Evolutionary conservation across 352 stramenopile species (phyloP).

Genomic region (Phytophthora pseudosyringae): DNA sequence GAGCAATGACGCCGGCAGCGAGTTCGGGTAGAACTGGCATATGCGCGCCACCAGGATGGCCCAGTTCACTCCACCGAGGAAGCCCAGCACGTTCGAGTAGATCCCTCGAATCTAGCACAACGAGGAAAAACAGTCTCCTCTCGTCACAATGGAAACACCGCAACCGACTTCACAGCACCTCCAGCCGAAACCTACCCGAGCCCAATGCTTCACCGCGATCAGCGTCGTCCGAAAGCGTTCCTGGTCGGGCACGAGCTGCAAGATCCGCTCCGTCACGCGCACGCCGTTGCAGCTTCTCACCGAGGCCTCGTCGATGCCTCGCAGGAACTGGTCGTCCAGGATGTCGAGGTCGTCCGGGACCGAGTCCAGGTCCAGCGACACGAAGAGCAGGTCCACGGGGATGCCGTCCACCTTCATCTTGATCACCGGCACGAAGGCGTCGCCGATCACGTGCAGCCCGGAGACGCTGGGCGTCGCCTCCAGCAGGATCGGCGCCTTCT

Average conservation of each 20-base stretch:
- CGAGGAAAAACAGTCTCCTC: too few relatives aligned
- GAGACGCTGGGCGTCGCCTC: conserved; percentile 74
- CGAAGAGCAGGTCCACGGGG: conserved; percentile 95
- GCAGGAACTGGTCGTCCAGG: conserved; percentile 79
- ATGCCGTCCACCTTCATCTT: conserved; percentile 94
- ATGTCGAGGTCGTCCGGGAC: conserved; percentile 78
- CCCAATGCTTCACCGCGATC: conserved; percentile 92
- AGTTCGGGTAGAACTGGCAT: conserved; percentile 92
- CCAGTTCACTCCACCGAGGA: conserved; percentile 98
- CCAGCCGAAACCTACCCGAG: conserved; percentile 51
- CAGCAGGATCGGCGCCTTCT: conserved; percentile 80
- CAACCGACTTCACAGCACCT: conserved; percentile 14
- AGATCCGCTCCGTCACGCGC: conserved; percentile 95
- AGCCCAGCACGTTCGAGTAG: conserved; percentile 99
- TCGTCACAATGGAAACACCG: too few relatives aligned
- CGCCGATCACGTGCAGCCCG: conserved; percentile 81
- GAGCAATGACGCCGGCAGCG: conserved; percentile 88
- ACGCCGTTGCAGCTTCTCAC: conserved; percentile 95
- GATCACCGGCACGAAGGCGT: conserved; percentile 93
- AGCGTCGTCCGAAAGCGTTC: conserved; percentile 92
- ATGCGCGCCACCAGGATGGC: conserved; percentile 97
- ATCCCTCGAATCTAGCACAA: conserved; percentile 88
- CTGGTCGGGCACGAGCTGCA: conserved; percentile 89
- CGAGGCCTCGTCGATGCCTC: conserved; percentile 92
- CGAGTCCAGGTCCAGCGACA: conserved; percentile 65